phyloP scores from a whole-genome alignment of 2,329 filamentous ascomycete genomes.

The Lachnellula hyalina region DNA sequence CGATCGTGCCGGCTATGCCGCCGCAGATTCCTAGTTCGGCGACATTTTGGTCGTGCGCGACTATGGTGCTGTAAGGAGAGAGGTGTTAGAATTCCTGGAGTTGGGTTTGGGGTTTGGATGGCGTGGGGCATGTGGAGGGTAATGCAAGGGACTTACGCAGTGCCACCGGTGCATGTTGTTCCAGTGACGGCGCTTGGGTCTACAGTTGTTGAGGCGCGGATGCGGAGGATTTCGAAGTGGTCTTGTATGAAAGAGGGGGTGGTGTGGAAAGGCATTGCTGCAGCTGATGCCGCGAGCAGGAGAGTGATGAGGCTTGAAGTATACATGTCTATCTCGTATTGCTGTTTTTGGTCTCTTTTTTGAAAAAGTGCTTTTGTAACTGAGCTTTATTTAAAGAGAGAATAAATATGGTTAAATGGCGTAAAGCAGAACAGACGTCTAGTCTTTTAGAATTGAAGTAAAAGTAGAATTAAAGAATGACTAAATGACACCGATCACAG shows the following conservation, averaged over 20 bases:
- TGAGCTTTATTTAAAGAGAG: background rate
- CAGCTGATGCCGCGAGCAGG: constrained; percentile 5
- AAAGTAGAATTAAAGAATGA: background rate
- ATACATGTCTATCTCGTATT: constrained; percentile 11
- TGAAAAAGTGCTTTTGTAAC: background rate
- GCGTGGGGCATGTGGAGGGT: no score
- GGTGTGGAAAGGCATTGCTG: constrained; percentile 2
- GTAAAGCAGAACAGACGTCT: background rate
- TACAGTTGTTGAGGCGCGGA: constrained; percentile 22
- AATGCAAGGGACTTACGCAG: constrained; percentile 19
- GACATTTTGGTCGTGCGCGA: constrained; percentile 42
- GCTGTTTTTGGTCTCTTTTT: background rate
- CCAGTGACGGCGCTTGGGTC: constrained; percentile 30
- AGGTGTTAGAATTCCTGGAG: background rate
- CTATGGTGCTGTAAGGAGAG: constrained; percentile 10
- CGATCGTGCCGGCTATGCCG: constrained; percentile 41
- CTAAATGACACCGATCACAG: constrained; percentile 7
- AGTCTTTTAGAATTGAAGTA: background rate
- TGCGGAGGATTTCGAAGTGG: constrained; percentile 25
- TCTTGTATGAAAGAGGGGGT: constrained; percentile 6
- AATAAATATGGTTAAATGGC: background rate
- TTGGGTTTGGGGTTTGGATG: background rate
- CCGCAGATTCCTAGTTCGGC: constrained; percentile 46
- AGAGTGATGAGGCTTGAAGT: constrained; percentile 13
- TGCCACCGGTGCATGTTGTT: constrained; percentile 31